Conservation (phyloP, 2,329 filamentous ascomycete genomes). For the Penicillium hesseltinei region DNA sequence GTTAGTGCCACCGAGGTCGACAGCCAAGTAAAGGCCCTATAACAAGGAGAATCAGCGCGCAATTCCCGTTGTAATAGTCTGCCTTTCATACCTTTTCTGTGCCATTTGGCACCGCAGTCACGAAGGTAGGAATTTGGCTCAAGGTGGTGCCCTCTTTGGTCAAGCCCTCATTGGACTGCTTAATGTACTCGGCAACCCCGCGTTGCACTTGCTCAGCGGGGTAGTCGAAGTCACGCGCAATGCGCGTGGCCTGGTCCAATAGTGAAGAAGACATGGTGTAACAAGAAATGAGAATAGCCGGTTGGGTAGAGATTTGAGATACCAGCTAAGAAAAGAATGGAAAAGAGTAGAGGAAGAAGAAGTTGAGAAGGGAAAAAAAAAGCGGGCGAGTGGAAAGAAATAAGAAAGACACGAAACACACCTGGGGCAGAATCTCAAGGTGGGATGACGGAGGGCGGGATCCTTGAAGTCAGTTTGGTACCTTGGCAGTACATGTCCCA, state of each 20-base stretch:
- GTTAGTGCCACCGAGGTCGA: constrained; percentile 97
- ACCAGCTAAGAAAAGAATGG: background rate
- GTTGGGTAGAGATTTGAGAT: background rate
- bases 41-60: constrained; percentile 15
- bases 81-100: constrained; percentile 76
- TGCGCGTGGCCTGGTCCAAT: constrained; percentile 70
- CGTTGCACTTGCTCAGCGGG: constrained; percentile 72
- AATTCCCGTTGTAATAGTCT: background rate
- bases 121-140: constrained; percentile 96
- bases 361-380: constrained; percentile 1
- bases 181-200: constrained; percentile 80
- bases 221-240: constrained; percentile 85
- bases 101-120: constrained; percentile 92
- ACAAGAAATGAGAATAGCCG: constrained; percentile 7
- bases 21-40: constrained; percentile 89
- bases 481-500: constrained; percentile 9
- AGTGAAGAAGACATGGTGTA: constrained; percentile 40
- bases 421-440: constrained; percentile 3
- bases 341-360: background rate
- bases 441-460: constrained; percentile 23
- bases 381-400: background rate
- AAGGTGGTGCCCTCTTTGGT: constrained; percentile 73
- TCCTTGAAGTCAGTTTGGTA: constrained; percentile 35
- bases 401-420: background rate
- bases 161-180: constrained; percentile 84